Evolutionary conservation across 352 stramenopile species (phyloP).

Genomic region (Saprolegnia parasitica): DNA sequence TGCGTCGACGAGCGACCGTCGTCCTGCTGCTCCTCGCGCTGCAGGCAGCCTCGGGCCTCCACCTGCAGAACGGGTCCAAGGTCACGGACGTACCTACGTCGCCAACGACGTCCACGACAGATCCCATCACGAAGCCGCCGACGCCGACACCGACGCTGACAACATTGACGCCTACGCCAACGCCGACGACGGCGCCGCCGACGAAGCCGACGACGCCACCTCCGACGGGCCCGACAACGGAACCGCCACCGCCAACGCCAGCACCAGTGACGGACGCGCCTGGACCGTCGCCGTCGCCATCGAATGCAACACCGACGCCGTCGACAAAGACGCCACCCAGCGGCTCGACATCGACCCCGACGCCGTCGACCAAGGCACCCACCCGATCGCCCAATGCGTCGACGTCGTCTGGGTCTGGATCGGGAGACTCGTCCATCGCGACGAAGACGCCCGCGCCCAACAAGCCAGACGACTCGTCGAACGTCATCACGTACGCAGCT

Average conservation of each 20-base stretch:
- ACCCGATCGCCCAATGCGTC: neutral
- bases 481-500: conserved; percentile 19
- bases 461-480: conserved; percentile 3
- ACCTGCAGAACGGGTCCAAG: neutral
- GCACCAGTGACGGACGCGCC: neutral
- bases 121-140: neutral
- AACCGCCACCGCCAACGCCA: neutral
- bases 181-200: neutral
- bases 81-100: neutral
- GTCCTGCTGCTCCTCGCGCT: neutral
- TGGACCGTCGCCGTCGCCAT: neutral
- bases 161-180: conserved; percentile 7
- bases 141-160: conserved; percentile 12
- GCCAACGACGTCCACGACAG: neutral
- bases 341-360: neutral
- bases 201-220: neutral
- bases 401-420: neutral
- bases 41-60: neutral
- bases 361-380: neutral
- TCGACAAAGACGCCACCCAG: neutral
- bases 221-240: neutral
- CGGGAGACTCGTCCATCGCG: neutral
- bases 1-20: neutral
- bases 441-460: neutral
- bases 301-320: neutral